Evolutionary conservation across 2,329 filamentous ascomycete species (phyloP), one percentile per base, ranked within the genome.

Genomic region (Pseudogymnoascus sp.): DNA sequence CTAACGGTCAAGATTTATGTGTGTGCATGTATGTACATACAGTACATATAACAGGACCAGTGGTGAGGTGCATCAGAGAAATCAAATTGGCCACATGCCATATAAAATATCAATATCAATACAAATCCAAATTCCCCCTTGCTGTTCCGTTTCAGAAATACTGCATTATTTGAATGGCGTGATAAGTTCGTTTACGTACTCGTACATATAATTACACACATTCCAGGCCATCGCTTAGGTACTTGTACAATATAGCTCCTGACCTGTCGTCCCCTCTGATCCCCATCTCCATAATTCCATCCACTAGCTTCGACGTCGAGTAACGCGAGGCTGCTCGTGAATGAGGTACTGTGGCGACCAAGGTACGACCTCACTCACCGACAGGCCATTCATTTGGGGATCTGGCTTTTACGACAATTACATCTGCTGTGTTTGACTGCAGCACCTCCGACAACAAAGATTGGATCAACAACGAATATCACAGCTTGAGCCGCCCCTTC

Each of bases 221-320:
- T 57, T 57, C 51, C 28, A 19, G 51, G n/a, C n/a, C 51, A 34
- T 57, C 51, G 51, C 51, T 57, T 57, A 57, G 28, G 51, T 57
- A 57, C 51, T 34, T 57, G 28, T 57, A 57, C 51, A 57, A 57
- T n/a, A 7, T 19, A 31, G 25, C 48, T 57, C 4, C 48, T 6
- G 25, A 8, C 25, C 10, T 34, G 48, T 34, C 48, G 48, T 34
- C 48, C 48, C 48, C 28, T 57, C 48, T 10, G 25, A 57, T 57
- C 25, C 8, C 48, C 28, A 31, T 57, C 48, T 57, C 48, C 48
- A 57, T 57, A 57, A 19, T 57, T 57, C n/a, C 7, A 14, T 51
- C 48, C 48, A 57, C 48, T 57, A 57, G 48, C 48, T n/a, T 57
- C 25, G 48, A 31, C 8, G 48, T 57, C 6, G 25, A 34, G 48